Base-by-base conservation (phyloP, 345 rosid genomes). In the Syzygium aromaticum region DNA sequence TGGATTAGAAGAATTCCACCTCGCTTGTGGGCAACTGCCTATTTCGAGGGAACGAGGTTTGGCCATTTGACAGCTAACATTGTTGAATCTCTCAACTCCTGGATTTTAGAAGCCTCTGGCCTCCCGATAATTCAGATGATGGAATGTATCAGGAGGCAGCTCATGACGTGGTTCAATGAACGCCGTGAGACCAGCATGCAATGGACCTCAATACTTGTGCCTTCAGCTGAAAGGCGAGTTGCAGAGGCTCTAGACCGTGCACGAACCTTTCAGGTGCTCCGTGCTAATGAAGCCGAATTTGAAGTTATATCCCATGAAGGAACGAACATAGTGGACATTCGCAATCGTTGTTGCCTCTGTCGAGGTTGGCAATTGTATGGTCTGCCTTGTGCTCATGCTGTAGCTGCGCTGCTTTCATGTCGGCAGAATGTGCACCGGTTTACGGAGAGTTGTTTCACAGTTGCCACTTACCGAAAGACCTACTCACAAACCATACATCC, bases 71-170 rank as follows among this genome's bases (percentile, higher is more conserved):
- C 98, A 4, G 98, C 99, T 7, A 98, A 95, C 87, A 95, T 96
- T 54, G 90, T 95, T 8, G 99, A 98, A 91, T 94, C 99, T 1
- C 61, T 98, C 51, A 98, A 95, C 90, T 86, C 94, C 33, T 98
- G 98, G 99, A 98, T 98, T 73, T 89, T 92, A 23, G 99, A 98
- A 90, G 99, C 99, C 27, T 95, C 98, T 4, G 99, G 99, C 38
- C 99, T 95, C 91, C 99, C 99, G 1, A 95, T 98, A 33, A 94
- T 98, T 87, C 99, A 96, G 95, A 98, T 98, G 99, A 95, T 96
- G 98, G 99, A 96, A 89, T 96, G 98, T 90, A 96, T 98, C 85
- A 93, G 99, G 92, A 94, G 99, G 91, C 99, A 98, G 91, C 94
- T 98, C 23, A 98, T 98, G 99, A 95, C 97, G 77, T 98, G 99